A percentile compares a stretch with the other conserved stretches of the same genome.
Conservation (phyloP, 306 rosid genomes). For the Hippophae rhamnoides region DNA sequence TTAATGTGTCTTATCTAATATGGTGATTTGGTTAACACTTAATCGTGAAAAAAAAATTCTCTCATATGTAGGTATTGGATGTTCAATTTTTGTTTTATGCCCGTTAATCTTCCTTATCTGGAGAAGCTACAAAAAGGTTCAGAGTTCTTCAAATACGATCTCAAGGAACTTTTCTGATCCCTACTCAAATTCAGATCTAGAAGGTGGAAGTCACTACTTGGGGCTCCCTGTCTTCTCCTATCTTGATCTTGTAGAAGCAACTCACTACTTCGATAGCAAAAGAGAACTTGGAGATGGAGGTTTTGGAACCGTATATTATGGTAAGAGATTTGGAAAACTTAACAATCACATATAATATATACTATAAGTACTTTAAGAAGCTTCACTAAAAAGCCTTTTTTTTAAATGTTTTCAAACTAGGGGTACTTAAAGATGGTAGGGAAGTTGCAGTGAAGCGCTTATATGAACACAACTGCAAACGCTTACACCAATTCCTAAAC, state of each 20-base stretch:
- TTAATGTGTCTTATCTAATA: no score
- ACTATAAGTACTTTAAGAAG: no score
- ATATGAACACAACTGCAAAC: constrained; percentile 43
- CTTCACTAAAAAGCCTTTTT: background rate
- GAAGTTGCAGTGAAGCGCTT: constrained; percentile 77
- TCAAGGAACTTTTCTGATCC: constrained; percentile 19
- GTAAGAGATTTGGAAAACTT: constrained; percentile 18
- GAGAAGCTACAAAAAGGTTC: constrained; percentile 1
- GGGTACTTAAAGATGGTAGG: constrained; percentile 62
- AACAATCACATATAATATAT: no score
- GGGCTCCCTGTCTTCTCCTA: constrained; percentile 43
- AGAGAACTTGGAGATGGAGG: constrained; percentile 62
- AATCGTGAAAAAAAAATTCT: background rate
- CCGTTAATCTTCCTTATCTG: constrained; percentile 1
- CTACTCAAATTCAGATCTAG: constrained; percentile 18
- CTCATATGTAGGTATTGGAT: constrained; percentile 15
- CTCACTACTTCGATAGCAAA: constrained; percentile 34
- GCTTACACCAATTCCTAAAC: constrained; percentile 48
- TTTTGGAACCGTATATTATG: constrained; percentile 52
- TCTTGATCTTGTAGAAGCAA: constrained; percentile 47
- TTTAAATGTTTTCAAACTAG: constrained; percentile 20
- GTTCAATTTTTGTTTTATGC: constrained; percentile 1
- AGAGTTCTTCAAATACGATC: constrained; percentile 3
- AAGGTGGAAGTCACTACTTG: constrained; percentile 25
- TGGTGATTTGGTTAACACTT: no score